Base-by-base conservation (phyloP, 306 rosid genomes). In the Alnus rubra region DNA sequence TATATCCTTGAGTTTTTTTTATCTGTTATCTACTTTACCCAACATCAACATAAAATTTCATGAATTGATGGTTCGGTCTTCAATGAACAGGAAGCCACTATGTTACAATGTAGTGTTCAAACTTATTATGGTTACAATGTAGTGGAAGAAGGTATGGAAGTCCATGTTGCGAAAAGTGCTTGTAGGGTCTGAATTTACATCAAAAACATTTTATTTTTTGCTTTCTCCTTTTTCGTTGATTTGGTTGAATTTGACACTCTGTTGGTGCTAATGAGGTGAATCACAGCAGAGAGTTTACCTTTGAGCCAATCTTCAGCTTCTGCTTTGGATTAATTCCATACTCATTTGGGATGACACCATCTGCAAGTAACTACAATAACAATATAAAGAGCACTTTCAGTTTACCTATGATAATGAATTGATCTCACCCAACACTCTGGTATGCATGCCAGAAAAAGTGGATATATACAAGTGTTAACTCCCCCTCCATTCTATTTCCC, bases 311-410 rank as follows among this genome's bases (percentile, higher is more conserved):
- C 86, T 93, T 91, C 77, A 95, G 84, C 85, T 91, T 95, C 85
- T 95, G 99, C 85, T 81, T 75, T 78, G 99, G 94, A 85, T 93
- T 93, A 76, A 95, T 93, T 69, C 99, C 99, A 79, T 95, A 95
- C 86, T 95, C 99, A 75, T 95, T 95, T 74, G 99, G 99, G 80
- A 95, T 91, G 75, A 95, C 99, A 77, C 99, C 99, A 81, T 95
- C 98, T 28, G 99, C 98, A 56, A 95, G 99, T 75, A 81, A 77
- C 99, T 95, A 89, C 80, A 90, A 79, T 74, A 67, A 81, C 56
- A 63, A 58, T 44, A 75, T 50, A 81, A 45, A 55, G 45, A 77
- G 59, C 77, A 79, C 75, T 74, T 72, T 64, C 49, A 75, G 85
- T 54, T 18, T 45, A 65, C 68, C 48, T 15, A 48, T 33, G 44